A percentile compares a stretch with the other conserved stretches of the same genome.
Conservation (phyloP, 225 moss, liverwort and hornwort genomes). For the Polytrichum formosum region DNA sequence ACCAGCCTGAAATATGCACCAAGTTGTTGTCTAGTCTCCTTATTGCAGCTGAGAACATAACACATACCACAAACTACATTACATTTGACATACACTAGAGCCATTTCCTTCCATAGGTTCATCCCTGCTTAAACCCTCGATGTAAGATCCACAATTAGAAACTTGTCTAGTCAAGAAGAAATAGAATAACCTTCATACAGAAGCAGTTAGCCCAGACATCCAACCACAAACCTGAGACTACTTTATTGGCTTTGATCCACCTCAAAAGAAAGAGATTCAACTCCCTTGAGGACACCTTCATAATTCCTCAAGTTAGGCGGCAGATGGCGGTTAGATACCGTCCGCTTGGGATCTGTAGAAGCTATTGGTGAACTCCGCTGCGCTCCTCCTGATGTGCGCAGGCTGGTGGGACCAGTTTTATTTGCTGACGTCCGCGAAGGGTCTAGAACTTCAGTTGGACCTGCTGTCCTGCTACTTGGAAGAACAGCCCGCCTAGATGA, state of each 20-base stretch:
- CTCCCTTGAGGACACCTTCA: conserved; percentile 67
- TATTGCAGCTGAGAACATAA: too few species aligned
- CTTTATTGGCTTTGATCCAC: conserved; percentile 56
- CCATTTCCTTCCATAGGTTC: too few species aligned
- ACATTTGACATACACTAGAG: too few species aligned
- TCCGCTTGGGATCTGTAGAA: conserved; percentile 91
- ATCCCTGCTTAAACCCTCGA: too few species aligned
- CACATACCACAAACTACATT: too few species aligned
- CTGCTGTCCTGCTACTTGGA: conserved; percentile 64
- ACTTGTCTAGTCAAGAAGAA: too few species aligned
- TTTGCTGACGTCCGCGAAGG: conserved; percentile 63
- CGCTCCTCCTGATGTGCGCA: conserved; percentile 87
- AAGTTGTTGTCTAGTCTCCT: too few species aligned
- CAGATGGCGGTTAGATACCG: conserved; percentile 70
- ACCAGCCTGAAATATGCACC: too few species aligned
- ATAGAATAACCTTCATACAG: too few species aligned
- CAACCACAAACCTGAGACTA: conserved; percentile 57
- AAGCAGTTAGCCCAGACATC: conserved; percentile 24
- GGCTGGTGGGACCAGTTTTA: conserved; percentile 84
- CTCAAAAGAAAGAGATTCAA: conserved; percentile 70
- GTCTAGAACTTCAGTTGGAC: conserved; percentile 74
- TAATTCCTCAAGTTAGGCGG: conserved; percentile 66
- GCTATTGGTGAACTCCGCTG: conserved; percentile 87
- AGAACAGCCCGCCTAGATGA: conserved; percentile 82
- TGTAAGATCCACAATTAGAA: too few species aligned